These are phyloP conservation scores for Kodamaea kaohsiungensis DNA, from an alignment of 805 yeast species.

Conservation along the genomic window DNA sequence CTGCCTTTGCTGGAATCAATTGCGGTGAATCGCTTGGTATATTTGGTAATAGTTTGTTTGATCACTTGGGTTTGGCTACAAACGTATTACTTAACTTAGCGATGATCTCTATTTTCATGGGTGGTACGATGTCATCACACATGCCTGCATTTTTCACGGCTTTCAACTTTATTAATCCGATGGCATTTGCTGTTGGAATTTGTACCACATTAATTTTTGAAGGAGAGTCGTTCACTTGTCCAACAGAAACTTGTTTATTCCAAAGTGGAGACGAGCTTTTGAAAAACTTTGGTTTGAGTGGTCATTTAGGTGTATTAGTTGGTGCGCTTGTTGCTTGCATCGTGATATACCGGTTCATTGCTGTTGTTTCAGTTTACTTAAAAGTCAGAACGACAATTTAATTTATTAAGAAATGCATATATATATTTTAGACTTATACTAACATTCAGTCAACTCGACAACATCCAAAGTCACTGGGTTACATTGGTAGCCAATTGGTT, in stretches of 20 bases:
- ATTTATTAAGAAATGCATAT: neutral
- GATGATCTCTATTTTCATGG: slow-evolving; percentile 77
- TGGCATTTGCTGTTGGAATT: slow-evolving; percentile 67
- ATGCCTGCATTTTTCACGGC: slow-evolving; percentile 70
- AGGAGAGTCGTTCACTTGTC: slow-evolving; percentile 4
- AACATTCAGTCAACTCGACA: slow-evolving; percentile 37
- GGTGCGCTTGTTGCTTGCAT: slow-evolving; percentile 40
- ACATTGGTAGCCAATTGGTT: slow-evolving; percentile 34
- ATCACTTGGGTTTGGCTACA: slow-evolving; percentile 78
- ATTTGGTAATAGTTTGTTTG: slow-evolving; percentile 69
- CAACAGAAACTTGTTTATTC: slow-evolving; percentile 22
- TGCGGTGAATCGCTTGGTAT: slow-evolving; percentile 89
- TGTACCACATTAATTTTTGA: slow-evolving; percentile 6
- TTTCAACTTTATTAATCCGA: slow-evolving; percentile 74
- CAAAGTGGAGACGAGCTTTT: slow-evolving; percentile 35
- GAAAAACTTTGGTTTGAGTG: slow-evolving; percentile 29
- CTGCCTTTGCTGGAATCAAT: slow-evolving; percentile 54
- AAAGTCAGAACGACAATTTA: slow-evolving; percentile 27
- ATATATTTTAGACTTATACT: neutral
- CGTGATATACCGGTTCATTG: slow-evolving; percentile 34
- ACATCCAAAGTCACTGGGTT: slow-evolving; percentile 37
- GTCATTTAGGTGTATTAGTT: slow-evolving; percentile 26
- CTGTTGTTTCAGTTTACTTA: slow-evolving; percentile 23
- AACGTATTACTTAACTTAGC: slow-evolving; percentile 66
- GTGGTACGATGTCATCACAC: slow-evolving; percentile 79